Evolutionary conservation across 768 basidiomycete species (phyloP), one percentile per base, ranked within the genome.

Genomic region (Trametes meyenii): DNA sequence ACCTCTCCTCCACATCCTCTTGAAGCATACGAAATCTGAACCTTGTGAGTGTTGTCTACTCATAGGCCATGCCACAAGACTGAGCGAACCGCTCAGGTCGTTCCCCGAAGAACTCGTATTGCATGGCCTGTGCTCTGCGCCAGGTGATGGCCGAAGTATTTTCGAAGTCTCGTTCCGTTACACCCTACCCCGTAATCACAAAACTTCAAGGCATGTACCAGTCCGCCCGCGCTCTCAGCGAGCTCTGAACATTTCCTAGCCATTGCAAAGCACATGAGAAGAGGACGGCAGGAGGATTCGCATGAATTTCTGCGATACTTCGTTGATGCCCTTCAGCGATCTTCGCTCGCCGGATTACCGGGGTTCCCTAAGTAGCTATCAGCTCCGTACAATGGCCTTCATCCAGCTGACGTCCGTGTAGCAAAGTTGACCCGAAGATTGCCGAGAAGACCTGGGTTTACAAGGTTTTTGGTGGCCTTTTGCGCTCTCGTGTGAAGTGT

Each of bases 221-320:
- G 10, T 7, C 43, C 43, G 11, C 43, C 26, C 38, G n/a, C 36
- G 33, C 52, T 40, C 43, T 5, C 56, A 60, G 58, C 40, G 24
- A 10, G 16, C 1, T n/a, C 46, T 51, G 19, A 55, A 13, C 12
- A 10, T 36, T 57, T 35, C 50, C 11, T 62, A 98, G 94, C 80
- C 8, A 95, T 98, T 61, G 95, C 95, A 16, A 95, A 94, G 72
- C 88, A 92, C 68, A 87, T 98, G 85, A 85, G 88, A 43, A 84
- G 78, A 74, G 94, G 93, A n/a, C 79, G 94, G 67, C 97, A 99
- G 73, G 97, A 99, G 71, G 97, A 99, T 72, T 88, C 97, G 10
- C 97, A 99, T 71, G 97, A 99, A 74, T 98, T 98, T 71, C 85
- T 99, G 50, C 88, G 97, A 35, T 97, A 96, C 74, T 87, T 89